A percentile compares a stretch with the other conserved stretches of the same genome.
phyloP scores from a whole-genome alignment of 1,139 yeast species.

The Taiozyma sp. region DNA sequence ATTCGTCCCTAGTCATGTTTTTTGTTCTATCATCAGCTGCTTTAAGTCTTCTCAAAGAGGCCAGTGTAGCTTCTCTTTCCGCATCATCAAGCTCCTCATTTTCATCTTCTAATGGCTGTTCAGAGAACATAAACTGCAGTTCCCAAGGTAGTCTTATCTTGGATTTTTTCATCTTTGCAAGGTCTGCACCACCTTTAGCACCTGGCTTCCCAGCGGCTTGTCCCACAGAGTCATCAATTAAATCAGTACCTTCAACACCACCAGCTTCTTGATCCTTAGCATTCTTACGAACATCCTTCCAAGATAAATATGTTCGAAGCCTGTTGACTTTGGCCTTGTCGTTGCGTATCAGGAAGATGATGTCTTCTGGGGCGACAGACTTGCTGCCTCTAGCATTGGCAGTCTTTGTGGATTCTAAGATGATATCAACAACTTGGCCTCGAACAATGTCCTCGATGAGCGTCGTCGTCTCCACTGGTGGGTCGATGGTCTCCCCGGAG shows the following conservation, averaged over 20 bases:
- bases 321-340: slow-evolving; percentile 94
- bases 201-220: slow-evolving; percentile 21
- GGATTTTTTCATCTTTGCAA: slow-evolving; percentile 70
- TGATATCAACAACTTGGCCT: slow-evolving; percentile 88
- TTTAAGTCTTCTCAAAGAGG: slow-evolving; percentile 81
- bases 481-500: slow-evolving; percentile 90
- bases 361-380: slow-evolving; percentile 87
- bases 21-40: slow-evolving; percentile 92
- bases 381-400: slow-evolving; percentile 81
- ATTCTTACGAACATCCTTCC: slow-evolving; percentile 97
- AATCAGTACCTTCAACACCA: slow-evolving; percentile 29
- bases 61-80: slow-evolving; percentile 85
- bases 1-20: slow-evolving; percentile 94
- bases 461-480: slow-evolving; percentile 87
- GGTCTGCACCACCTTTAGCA: slow-evolving; percentile 39
- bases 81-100: slow-evolving; percentile 71
- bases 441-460: slow-evolving; percentile 92
- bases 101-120: slow-evolving; percentile 83
- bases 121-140: slow-evolving; percentile 85
- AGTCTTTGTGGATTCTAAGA: slow-evolving; percentile 74
- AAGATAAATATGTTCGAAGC: slow-evolving; percentile 81
- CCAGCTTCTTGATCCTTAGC: slow-evolving; percentile 92
- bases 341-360: slow-evolving; percentile 86
- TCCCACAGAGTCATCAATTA: slow-evolving; percentile 33
- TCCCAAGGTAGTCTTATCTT: slow-evolving; percentile 95